Percentiles rank a stretch among this genome's conserved stretches.
Evolutionary conservation across 805 yeast genomes (phyloP).

Genomic region (Suhomyces sp.): DNA sequence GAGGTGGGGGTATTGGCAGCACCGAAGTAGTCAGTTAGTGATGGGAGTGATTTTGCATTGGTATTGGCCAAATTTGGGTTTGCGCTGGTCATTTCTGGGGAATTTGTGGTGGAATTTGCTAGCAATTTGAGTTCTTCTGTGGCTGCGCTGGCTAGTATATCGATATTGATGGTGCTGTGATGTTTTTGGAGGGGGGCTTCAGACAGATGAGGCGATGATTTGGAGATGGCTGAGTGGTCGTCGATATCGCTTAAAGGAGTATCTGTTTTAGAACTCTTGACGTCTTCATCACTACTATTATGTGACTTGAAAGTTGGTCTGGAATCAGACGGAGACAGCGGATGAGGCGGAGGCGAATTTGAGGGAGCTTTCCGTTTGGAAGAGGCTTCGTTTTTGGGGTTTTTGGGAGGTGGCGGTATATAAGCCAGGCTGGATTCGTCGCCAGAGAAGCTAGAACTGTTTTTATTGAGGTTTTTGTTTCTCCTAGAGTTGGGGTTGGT

Average conservation of each 20-base stretch:
- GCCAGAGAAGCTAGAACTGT: constrained; percentile 7
- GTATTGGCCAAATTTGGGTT: constrained; percentile 7
- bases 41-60: constrained; percentile 52
- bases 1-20: neutral
- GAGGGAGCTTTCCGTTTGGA: neutral
- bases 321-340: neutral
- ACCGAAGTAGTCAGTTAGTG: constrained; percentile 48
- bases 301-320: neutral
- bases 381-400: neutral
- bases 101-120: constrained; percentile 16
- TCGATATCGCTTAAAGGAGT: constrained; percentile 6
- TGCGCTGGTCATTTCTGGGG: neutral
- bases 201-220: neutral
- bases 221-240: neutral
- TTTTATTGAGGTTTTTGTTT: constrained; percentile 28
- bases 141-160: constrained; percentile 53
- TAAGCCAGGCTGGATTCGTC: constrained; percentile 1
- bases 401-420: neutral
- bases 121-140: constrained; percentile 50
- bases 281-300: constrained; percentile 2
- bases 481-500: constrained; percentile 51
- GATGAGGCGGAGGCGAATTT: neutral
- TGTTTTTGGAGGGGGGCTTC: neutral
- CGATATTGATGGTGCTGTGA: constrained; percentile 39
- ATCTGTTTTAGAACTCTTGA: neutral